A percentile compares a stretch with the other conserved stretches of the same genome.
Evolutionary conservation across 1,139 yeast species (phyloP).

Genomic region (Kluyveromyces sp.): DNA sequence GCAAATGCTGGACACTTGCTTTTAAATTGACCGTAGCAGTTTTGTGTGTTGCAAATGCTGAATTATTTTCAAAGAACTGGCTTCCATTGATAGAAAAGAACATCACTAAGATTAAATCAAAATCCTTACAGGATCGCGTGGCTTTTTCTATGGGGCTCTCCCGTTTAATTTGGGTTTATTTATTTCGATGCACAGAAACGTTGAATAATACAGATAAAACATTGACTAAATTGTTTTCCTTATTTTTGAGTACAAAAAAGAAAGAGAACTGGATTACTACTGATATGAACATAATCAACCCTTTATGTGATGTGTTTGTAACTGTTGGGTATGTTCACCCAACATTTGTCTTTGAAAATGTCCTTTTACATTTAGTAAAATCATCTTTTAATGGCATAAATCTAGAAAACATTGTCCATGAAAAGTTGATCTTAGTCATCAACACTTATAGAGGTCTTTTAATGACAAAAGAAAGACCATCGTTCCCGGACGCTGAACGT

Average conservation of each 20-base stretch:
- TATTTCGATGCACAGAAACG: conserved; percentile 81
- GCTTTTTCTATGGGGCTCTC: conserved; percentile 60
- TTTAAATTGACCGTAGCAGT: conserved; percentile 65
- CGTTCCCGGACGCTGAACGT: conserved; percentile 64
- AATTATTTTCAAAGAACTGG: conserved; percentile 74
- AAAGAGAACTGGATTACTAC: conserved; percentile 68
- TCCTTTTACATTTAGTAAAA: conserved; percentile 53
- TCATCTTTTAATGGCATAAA: conserved; percentile 46
- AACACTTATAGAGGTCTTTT: conserved; percentile 65
- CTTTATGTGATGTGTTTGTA: conserved; percentile 64
- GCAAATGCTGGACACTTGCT: conserved; percentile 68
- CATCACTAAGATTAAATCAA: conserved; percentile 36
- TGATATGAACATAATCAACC: conserved; percentile 53
- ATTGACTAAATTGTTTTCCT: conserved; percentile 48
- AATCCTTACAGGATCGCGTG: conserved; percentile 49
- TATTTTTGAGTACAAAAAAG: conserved; percentile 48
- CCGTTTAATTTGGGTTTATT: conserved; percentile 79
- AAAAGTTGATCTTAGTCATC: conserved; percentile 61
- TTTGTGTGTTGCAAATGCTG: conserved; percentile 74
- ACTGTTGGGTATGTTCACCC: conserved; percentile 74
- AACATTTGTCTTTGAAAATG: conserved; percentile 71
- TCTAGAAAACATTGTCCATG: conserved; percentile 60
- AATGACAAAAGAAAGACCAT: conserved; percentile 60
- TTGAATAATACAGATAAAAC: conserved; percentile 76
- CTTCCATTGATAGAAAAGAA: conserved; percentile 50